Conservation (phyloP, 208 protist genomes). For the Naegleria fowleri region DNA sequence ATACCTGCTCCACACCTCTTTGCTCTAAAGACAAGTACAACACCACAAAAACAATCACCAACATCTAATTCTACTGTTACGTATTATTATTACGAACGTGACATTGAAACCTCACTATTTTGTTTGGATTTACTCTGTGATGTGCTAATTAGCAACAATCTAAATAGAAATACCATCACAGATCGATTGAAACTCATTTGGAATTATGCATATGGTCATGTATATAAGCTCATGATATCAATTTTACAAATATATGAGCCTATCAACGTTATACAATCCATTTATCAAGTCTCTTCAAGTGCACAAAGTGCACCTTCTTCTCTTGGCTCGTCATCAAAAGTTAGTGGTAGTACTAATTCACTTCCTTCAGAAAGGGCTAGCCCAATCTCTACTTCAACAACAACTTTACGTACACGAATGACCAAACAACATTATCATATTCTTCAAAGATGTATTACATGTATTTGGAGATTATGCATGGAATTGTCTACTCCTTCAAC, state of each 20-base stretch:
- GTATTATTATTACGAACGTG: neutral
- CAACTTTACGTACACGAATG: neutral
- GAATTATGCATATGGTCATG: neutral
- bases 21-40: neutral
- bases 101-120: neutral
- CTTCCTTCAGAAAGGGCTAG: neutral
- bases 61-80: neutral
- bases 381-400: neutral
- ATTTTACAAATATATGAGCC: neutral
- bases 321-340: neutral
- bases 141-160: neutral
- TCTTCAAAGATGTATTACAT: neutral
- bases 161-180: neutral
- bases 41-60: neutral
- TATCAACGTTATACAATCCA: neutral
- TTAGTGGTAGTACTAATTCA: neutral
- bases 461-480: neutral
- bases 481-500: neutral
- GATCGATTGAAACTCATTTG: neutral
- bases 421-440: neutral
- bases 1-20: neutral
- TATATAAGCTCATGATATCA: neutral
- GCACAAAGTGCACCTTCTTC: neutral
- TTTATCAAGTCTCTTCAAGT: neutral
- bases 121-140: constrained; percentile 18